Base-by-base conservation (phyloP, 2,329 filamentous ascomycete species). In the Fusarium sp. region DNA sequence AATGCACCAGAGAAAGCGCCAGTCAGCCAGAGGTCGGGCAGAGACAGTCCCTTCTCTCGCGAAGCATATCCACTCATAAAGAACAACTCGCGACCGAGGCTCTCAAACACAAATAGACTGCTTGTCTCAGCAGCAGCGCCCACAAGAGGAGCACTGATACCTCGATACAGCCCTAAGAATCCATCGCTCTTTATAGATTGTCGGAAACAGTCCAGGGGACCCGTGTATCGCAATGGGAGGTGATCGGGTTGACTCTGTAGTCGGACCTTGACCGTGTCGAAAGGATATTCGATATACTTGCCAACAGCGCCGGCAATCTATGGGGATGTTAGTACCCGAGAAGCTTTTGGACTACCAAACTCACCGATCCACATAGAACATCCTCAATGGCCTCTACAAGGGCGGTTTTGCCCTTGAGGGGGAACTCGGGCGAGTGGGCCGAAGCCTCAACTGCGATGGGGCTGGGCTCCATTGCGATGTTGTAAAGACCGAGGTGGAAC, bases 271-370 rank as follows among this genome's bases (percentile, higher is more conserved):
- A 99, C 92, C 0, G 97, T 99, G 84, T 99, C 97, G 84, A 99
- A 99, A 27, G 97, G 97, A 82, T 98, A 99, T 83, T 99, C 97
- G 80, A 99, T 96, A 82, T 96, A 94, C 86, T 98, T 99, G 72
- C 96, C 96, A 38, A 94, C 92, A 69, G 97, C 90, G 70, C 97
- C 97, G 65, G 96, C 95, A 68, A 90, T 83, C 93, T 95, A 74
- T 30, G 50, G 22, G 22, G 10, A 30, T 8, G 60, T 72, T 61
- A 72, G 63, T 32, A 67, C 27, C 12, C 2, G 20, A 22, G 20
- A 17, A 27, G 12, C 17, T 35, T 4, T n/a, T 38, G 4, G 8
- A 43, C 4, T 1, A 30, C 59, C 65, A 60, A 20, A 69, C 84
- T 82, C 84, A 95, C 90, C 68, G 96, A 98, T 81, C 97, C 97